phyloP scores from a whole-genome alignment of 1,284 basidiomycete genomes.

The Golubevia pallescens region DNA sequence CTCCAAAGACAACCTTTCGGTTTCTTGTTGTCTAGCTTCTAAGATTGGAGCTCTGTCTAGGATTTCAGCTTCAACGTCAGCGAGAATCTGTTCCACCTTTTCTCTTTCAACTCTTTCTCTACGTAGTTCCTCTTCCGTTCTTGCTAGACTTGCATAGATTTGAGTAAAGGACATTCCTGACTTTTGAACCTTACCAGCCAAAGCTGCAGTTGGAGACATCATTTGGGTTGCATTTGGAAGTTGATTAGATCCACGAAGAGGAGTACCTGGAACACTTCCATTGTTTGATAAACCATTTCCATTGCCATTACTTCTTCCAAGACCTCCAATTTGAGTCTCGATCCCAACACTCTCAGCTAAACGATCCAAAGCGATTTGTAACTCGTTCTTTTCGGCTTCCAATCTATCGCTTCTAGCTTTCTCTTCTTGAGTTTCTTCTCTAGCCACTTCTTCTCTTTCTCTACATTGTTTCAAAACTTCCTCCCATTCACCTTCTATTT shows the following conservation, averaged over 20 bases:
- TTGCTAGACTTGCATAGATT: slow-evolving; percentile 84
- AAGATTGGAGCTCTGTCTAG: slow-evolving; percentile 48
- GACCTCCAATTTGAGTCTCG: too few relatives aligned
- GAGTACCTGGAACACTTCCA: slow-evolving; percentile 19
- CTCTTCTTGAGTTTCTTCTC: slow-evolving; percentile 73
- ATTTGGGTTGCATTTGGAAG: too few relatives aligned
- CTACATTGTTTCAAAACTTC: slow-evolving; percentile 74
- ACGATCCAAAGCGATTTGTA: slow-evolving; percentile 52
- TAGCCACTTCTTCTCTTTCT: slow-evolving; percentile 72
- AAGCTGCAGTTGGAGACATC: slow-evolving; percentile 76
- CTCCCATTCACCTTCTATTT: slow-evolving; percentile 79
- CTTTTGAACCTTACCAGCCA: slow-evolving; percentile 76
- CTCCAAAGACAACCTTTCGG: slow-evolving; percentile 36
- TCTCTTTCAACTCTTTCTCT: slow-evolving; percentile 69
- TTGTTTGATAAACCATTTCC: slow-evolving; percentile 12
- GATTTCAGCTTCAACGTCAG: slow-evolving; percentile 54
- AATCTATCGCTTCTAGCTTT: slow-evolving; percentile 63
- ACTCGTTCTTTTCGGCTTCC: slow-evolving; percentile 64
- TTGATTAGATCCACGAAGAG: background rate
- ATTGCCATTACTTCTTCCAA: slow-evolving; percentile 18
- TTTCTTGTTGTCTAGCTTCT: slow-evolving; percentile 58
- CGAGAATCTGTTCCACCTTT: slow-evolving; percentile 42
- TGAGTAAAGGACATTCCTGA: slow-evolving; percentile 85
- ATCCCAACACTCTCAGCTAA: slow-evolving; percentile 56
- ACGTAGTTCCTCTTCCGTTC: slow-evolving; percentile 80